Conservation (phyloP, 2,329 filamentous ascomycete species). For the Nannizzia gypsea region DNA sequence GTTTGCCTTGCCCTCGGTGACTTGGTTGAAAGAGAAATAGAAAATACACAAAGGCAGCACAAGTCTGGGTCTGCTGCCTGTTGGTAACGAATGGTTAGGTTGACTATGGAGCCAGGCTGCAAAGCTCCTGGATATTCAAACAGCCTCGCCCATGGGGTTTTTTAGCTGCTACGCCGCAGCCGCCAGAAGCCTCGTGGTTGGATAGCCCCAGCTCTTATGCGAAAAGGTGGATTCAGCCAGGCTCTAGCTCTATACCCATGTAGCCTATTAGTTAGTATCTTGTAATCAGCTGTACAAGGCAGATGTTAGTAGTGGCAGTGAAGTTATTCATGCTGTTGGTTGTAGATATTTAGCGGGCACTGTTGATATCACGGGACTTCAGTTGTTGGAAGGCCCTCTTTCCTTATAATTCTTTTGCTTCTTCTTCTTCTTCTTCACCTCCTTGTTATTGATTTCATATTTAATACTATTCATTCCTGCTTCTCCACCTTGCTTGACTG, state of each 20-base stretch:
- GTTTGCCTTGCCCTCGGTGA: background rate
- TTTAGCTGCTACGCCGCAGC: background rate
- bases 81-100: background rate
- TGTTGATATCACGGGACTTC: constrained; percentile 1
- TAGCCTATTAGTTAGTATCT: too few species aligned
- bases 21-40: background rate
- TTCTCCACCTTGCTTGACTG: background rate
- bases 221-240: background rate
- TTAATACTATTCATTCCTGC: background rate
- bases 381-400: too few species aligned
- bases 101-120: background rate
- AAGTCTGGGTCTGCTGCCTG: background rate
- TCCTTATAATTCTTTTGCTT: too few species aligned
- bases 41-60: background rate
- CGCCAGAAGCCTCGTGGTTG: background rate
- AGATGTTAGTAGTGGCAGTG: too few species aligned
- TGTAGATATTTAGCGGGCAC: background rate
- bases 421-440: background rate
- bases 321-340: too few species aligned
- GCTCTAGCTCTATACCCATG: too few species aligned
- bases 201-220: background rate
- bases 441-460: background rate
- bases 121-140: background rate
- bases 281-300: too few species aligned
- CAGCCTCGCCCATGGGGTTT: background rate